Evolutionary conservation across 1,284 basidiomycete species (phyloP), one percentile per base, ranked within the genome.

Genomic region (Pholiota adiposa): DNA sequence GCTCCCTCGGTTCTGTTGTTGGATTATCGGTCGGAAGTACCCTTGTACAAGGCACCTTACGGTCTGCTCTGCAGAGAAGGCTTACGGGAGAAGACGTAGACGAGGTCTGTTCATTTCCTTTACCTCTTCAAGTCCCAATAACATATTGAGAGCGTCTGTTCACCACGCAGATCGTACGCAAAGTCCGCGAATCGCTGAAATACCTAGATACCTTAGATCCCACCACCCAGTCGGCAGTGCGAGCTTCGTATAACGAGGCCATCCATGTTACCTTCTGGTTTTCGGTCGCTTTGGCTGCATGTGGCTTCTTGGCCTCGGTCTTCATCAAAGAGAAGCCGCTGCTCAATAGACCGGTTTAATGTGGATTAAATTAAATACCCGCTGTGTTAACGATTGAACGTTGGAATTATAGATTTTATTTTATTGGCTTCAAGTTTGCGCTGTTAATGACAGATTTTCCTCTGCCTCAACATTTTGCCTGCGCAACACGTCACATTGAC

Each of bases 1-100:
- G 86, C 40, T 86, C 85, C 3, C 67, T 87, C n/a, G 86, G 86
- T 5, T 79, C 78, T 1, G 84, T 87, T 5, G 72, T 86, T 27
- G 83, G 84, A 4, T 67, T 87, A 9, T 84, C 85, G 0, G 69
- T 84, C 1, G 82, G 80, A 3, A 85, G 83, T 59, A 83, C 84
- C 1, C 67, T 87, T 18, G 73, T 84, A 0, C 85, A 87, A 69
- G 74, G 77, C 44, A 76, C 76, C 0, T 74, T 88, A 12, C 78
- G 84, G 8, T 72, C 70, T 7, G 71, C 75, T 18, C 75, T 88
- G 4, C 77, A 72, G 19, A 65, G 65, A 18, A 75, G 73, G 36
- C 73, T 86, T 1, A 64, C 74, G 14, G 80, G 79, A 11, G 70
- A 76, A 16, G 77, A 84, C 56, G 76, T 82, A 9, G 82, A 84